Evolutionary conservation across 225 moss, liverwort and hornwort genomes (phyloP), one percentile per base, ranked within the genome.

Genomic region (Anthoceros angustus): DNA sequence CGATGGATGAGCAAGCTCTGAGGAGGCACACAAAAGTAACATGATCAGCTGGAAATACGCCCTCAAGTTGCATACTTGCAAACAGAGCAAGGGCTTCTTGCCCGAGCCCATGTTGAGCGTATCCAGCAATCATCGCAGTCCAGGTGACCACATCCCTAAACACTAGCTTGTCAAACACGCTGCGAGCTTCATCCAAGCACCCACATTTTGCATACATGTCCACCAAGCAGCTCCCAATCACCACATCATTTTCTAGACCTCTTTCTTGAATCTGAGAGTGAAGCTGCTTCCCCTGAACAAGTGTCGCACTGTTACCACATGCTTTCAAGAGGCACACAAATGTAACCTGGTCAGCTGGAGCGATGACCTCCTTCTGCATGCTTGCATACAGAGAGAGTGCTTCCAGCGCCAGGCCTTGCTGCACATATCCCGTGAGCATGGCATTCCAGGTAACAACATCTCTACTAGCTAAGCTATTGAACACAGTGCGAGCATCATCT

Each of bases 161-260:
- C 55, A 18, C 0, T 8, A 55, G 16, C 18, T 8, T 55, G 55
- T 55, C 14, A 23, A 55, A 55, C n/a, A 55, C 23, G 7, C 14
- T 55, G 8, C 55, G 55, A 18, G 55, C 55, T 7, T 15, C 55
- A 7, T 9, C 23, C 23, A 55, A 55, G 55, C n/a, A 18, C 55
- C 55, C 55, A 55, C 55, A 55, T 20, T 55, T 55, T 55, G 55
- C 55, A 55, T 55, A 55, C 55, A 55, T 55, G n/a, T 55, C 23
- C 55, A 55, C 55, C 2, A 55, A 23, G 55, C 55, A 55, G 23
- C 23, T 55, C 8, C n/a, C 16, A 23, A 55, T 7, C 18, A 55
- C 55, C 55, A 55, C 55, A 55, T 55, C 55, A 55, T 18, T 23
- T 15, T 55, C 55, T 4, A 55, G 55, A 18, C 55, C 55, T 55